These are phyloP conservation scores for Penicillium sp. DNA, from an alignment of 2,329 filamentous ascomycete species.

Conservation along the genomic window DNA sequence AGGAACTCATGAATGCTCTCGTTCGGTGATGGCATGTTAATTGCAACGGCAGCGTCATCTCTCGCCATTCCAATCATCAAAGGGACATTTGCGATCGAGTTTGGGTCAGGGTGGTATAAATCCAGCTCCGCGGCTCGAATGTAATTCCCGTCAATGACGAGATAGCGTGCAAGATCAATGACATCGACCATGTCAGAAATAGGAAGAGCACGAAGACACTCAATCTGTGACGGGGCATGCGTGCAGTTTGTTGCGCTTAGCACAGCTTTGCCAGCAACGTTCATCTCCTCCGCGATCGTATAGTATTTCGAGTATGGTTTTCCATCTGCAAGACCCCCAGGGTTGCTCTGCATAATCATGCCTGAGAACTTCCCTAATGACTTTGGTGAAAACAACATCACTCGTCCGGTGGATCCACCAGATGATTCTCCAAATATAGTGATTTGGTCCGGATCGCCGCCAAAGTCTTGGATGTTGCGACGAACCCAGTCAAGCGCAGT, in stretches of 20 bases:
- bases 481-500: constrained; percentile 47
- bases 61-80: constrained; percentile 20
- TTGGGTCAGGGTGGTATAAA: constrained; percentile 4
- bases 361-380: constrained; percentile 16
- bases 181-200: constrained; percentile 10
- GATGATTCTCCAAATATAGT: constrained; percentile 47
- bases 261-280: constrained; percentile 47
- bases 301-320: constrained; percentile 55
- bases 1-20: constrained; percentile 47
- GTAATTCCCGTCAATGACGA: constrained; percentile 20
- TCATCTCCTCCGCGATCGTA: constrained; percentile 50
- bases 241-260: constrained; percentile 51
- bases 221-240: constrained; percentile 39
- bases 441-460: constrained; percentile 44
- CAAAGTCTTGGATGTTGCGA: constrained; percentile 44
- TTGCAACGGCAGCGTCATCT: constrained; percentile 43
- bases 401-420: constrained; percentile 52
- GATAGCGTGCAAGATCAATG: constrained; percentile 12
- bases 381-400: constrained; percentile 39
- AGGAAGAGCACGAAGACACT: constrained; percentile 42
- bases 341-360: constrained; percentile 36
- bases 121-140: constrained; percentile 14
- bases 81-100: constrained; percentile 17
- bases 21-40: constrained; percentile 37
- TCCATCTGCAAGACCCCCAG: constrained; percentile 55